Percentiles rank a stretch among this genome's conserved stretches.
phyloP scores from a whole-genome alignment of 2,329 filamentous ascomycete species.

The Coniochaeta sp. region DNA sequence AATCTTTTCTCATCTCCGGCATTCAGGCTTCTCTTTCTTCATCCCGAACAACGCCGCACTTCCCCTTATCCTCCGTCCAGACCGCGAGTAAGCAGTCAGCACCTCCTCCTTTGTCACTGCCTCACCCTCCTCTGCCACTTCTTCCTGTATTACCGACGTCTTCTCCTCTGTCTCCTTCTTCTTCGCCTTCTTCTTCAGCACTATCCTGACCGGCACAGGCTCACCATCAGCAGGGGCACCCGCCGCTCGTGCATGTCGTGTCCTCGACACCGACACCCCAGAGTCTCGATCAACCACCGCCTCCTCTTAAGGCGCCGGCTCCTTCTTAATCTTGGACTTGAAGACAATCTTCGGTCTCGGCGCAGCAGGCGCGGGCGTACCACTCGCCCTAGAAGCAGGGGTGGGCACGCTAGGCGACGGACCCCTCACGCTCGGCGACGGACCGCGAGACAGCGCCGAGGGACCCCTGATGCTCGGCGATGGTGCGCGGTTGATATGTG shows the following conservation, averaged over 20 bases:
- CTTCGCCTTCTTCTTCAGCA: too few relatives aligned
- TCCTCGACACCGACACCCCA: too few relatives aligned
- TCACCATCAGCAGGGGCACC: too few relatives aligned
- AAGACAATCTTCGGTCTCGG: neutral
- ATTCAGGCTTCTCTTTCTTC: neutral
- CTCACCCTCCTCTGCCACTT: neutral
- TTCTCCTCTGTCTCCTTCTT: too few relatives aligned
- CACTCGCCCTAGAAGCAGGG: neutral
- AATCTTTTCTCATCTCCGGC: neutral
- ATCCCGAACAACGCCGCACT: neutral
- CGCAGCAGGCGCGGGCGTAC: neutral
- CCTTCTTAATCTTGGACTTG: conserved; percentile 1
- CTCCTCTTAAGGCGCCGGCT: conserved; percentile 1
- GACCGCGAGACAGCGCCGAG: neutral
- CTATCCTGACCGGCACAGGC: too few relatives aligned
- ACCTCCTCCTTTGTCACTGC: neutral
- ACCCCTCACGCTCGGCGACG: neutral
- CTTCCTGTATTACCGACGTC: too few relatives aligned
- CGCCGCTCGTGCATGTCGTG: neutral
- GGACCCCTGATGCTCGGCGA: neutral
- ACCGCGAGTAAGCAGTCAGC: neutral
- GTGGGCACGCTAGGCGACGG: neutral
- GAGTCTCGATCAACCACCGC: neutral
- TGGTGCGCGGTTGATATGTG: too few relatives aligned
- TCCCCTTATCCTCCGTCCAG: neutral